Conservation (phyloP, 176 grass and related monocot genomes). For the Calamus simplicifolius region DNA sequence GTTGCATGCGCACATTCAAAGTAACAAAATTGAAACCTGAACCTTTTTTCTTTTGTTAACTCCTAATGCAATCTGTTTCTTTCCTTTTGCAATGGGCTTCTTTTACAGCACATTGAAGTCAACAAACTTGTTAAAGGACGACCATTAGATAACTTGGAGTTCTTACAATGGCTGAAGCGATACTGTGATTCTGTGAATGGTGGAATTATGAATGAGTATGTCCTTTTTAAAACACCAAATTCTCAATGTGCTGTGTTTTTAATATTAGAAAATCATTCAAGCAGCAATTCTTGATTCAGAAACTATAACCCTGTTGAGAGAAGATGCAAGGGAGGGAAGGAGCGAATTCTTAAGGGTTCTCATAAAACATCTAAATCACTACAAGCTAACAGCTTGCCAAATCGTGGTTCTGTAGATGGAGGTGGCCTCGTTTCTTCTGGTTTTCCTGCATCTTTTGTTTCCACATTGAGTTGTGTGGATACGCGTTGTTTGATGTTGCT, state of each 20-base stretch:
- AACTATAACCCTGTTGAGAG: slow-evolving; percentile 80
- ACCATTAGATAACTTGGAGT: slow-evolving; percentile 83
- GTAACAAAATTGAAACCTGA: too few species aligned
- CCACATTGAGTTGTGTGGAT: neutral
- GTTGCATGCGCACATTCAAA: too few species aligned
- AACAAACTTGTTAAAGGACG: slow-evolving; percentile 90
- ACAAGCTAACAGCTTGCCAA: slow-evolving; percentile 40
- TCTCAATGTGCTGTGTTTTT: neutral
- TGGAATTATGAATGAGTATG: slow-evolving; percentile 85
- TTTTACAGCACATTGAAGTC: slow-evolving; percentile 79
- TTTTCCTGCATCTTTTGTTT: neutral
- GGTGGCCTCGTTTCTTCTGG: slow-evolving; percentile 8
- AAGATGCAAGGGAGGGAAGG: slow-evolving; percentile 68
- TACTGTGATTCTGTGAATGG: slow-evolving; percentile 88
- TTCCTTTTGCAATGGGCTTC: neutral
- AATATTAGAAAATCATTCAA: neutral
- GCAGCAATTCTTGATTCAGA: slow-evolving; percentile 18
- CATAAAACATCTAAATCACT: slow-evolving; percentile 63
- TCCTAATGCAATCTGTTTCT: neutral
- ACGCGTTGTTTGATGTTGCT: too few species aligned
- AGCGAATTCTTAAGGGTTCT: slow-evolving; percentile 29
- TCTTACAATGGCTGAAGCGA: slow-evolving; percentile 87
- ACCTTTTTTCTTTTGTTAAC: too few species aligned
- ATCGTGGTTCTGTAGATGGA: slow-evolving; percentile 15
- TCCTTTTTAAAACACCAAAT: neutral